Evolutionary conservation across 306 rosid species (phyloP).

Genomic region (Acacia crassicarpa): DNA sequence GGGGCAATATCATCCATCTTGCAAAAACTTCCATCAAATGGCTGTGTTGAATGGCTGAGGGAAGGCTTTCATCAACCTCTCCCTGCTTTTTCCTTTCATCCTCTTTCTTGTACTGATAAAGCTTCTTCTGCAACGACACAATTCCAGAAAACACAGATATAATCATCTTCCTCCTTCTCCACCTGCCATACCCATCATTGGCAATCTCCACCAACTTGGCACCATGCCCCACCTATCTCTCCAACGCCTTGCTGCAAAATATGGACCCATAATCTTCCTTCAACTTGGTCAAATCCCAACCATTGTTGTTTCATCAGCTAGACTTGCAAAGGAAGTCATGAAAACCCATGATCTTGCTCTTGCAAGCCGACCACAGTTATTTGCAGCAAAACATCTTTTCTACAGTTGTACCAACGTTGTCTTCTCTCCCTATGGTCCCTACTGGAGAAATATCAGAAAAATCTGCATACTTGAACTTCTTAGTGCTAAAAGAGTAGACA

Average conservation of each 20-base stretch:
- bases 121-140: slow-evolving; percentile 21
- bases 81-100: slow-evolving; percentile 26
- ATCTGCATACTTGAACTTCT: slow-evolving; percentile 61
- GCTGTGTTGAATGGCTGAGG: slow-evolving; percentile 18
- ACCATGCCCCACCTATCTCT: slow-evolving; percentile 56
- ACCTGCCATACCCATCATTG: slow-evolving; percentile 51
- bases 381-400: slow-evolving; percentile 62
- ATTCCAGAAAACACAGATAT: slow-evolving; percentile 24
- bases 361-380: slow-evolving; percentile 45
- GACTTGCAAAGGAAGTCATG: slow-evolving; percentile 56
- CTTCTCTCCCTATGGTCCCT: slow-evolving; percentile 64
- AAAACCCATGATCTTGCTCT: slow-evolving; percentile 71
- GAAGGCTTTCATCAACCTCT: slow-evolving; percentile 14
- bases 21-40: not conserved
- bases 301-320: slow-evolving; percentile 67
- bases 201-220: slow-evolving; percentile 63
- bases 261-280: slow-evolving; percentile 54
- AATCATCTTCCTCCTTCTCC: slow-evolving; percentile 62
- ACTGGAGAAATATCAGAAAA: slow-evolving; percentile 66
- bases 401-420: slow-evolving; percentile 58
- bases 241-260: slow-evolving; percentile 39
- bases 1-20: not conserved
- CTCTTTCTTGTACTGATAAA: slow-evolving; percentile 33
- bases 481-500: slow-evolving; percentile 53
- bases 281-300: slow-evolving; percentile 73